Conservation (phyloP, 208 protist genomes). For the Trichomonas gallinae region DNA sequence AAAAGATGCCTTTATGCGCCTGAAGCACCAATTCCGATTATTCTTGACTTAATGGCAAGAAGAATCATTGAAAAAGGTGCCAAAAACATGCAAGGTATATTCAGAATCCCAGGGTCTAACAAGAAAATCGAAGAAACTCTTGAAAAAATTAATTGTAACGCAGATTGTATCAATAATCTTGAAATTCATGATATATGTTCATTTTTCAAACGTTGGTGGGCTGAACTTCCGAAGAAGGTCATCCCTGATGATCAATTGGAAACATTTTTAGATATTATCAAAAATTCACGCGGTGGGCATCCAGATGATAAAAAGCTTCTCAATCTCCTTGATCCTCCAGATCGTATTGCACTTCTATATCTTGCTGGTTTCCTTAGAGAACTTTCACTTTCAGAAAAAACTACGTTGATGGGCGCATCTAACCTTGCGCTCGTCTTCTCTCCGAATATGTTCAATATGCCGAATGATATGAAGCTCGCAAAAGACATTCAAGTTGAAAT, state of each 20-base stretch:
- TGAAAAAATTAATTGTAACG: not conserved
- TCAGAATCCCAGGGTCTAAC: not conserved
- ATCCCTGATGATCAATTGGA: not conserved
- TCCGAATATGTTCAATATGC: not conserved
- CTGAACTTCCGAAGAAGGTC: not conserved
- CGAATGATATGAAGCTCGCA: not conserved
- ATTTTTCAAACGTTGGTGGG: not conserved
- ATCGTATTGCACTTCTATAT: not conserved
- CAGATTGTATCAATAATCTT: too few species aligned
- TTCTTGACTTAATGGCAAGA: not conserved
- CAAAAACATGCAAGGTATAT: not conserved
- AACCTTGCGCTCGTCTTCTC: not conserved
- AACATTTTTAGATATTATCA: not conserved
- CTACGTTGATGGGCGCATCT: not conserved
- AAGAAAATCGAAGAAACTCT: not conserved
- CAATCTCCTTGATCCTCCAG: not conserved
- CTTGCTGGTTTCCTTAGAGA: not conserved
- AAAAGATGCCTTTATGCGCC: not conserved
- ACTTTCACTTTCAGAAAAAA: not conserved
- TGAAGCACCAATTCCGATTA: not conserved
- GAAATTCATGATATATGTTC: not conserved
- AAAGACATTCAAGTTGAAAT: not conserved
- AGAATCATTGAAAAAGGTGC: not conserved
- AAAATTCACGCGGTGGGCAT: not conserved
- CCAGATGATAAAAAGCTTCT: not conserved